Base-by-base conservation (phyloP, 2,329 filamentous ascomycete species). In the Epicoccum sorghinum region DNA sequence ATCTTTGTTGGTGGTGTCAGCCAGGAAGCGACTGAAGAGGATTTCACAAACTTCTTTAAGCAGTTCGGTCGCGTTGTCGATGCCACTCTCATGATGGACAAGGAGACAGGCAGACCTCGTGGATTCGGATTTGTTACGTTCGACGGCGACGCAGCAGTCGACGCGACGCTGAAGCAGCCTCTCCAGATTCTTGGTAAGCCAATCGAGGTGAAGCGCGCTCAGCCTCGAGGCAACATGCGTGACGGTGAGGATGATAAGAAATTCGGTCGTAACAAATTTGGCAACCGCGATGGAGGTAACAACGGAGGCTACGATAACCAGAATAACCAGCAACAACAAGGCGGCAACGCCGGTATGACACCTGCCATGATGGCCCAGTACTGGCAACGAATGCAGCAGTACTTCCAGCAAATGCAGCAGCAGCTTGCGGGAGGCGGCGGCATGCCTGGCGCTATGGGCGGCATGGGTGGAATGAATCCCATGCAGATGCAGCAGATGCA, bases 51-150 rank as follows among this genome's bases (percentile, higher is more conserved):
- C 56, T 99, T 96, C 78, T 99, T 99, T 78, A 91, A 90, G 69
- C 91, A 96, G 70, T 99, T 98, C 68, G 95, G 95, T 25, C 88
- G 93, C 57, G 95, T 99, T 18, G 89, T 99, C 35, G 95, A 99
- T 77, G 95, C 95, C 2, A 99, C 95, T 0, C 86, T 99, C 2
- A 99, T 99, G 95, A 99, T 99, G 87, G 95, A 99, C 75, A 99
- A 99, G 78, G 95, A 99, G 75, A 99, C 95, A 0, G 95, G 95
- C n/a, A 86, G 95, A 36, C 95, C 95, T 3, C 85, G 95, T 70
- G 95, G 95, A 1, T 99, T 99, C 69, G 95, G 95, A 12, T 99
- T 99, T 74, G 95, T 99, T 47, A 99, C 95, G 0, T 99, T 99
- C 66, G 95, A 99, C 77, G 96, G 89, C 63, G 95, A 99, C 69